Evolutionary conservation across 768 basidiomycete species (phyloP).

Genomic region (Xerocomellus chrysenteron): DNA sequence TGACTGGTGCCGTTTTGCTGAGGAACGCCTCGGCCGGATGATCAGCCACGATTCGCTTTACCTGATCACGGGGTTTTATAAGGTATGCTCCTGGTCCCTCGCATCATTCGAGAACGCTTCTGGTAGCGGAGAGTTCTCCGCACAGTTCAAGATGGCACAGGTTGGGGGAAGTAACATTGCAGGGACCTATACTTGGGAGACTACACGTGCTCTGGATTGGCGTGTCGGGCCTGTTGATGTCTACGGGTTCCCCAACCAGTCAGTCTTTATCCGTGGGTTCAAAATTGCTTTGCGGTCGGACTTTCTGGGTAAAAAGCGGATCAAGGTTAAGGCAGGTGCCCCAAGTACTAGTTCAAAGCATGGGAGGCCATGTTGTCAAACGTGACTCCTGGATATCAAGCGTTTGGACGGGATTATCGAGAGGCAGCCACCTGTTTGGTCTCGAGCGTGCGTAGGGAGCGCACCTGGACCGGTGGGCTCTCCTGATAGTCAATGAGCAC

Average conservation of each 20-base stretch:
- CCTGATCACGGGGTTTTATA: conserved; percentile 20
- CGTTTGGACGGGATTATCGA: background rate
- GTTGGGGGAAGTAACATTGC: background rate
- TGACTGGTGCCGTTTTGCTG: conserved; percentile 32
- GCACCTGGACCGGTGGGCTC: conserved; percentile 61
- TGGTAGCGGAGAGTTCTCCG: background rate
- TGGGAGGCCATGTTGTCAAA: background rate
- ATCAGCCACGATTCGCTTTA: conserved; percentile 22
- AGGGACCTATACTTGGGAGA: conserved; percentile 10
- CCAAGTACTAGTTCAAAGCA: background rate
- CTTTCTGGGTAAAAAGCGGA: background rate
- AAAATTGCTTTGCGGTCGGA: conserved; percentile 16
- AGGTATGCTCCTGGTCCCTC: conserved; percentile 27
- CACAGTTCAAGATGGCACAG: conserved; percentile 7
- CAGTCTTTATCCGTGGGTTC: conserved; percentile 29
- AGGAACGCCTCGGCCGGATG: conserved; percentile 6
- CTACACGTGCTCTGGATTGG: conserved; percentile 3
- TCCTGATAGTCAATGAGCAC: conserved; percentile 83
- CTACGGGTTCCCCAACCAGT: conserved; percentile 17
- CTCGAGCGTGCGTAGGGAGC: background rate
- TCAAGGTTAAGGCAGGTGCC: background rate
- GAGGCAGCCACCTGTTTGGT: background rate
- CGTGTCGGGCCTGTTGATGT: conserved; percentile 7
- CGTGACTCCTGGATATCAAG: conserved; percentile 8
- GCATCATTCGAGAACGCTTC: conserved; percentile 14